Evolutionary conservation across 2,329 filamentous ascomycete genomes (phyloP).

Genomic region (Byssoonygena ceratinophila): DNA sequence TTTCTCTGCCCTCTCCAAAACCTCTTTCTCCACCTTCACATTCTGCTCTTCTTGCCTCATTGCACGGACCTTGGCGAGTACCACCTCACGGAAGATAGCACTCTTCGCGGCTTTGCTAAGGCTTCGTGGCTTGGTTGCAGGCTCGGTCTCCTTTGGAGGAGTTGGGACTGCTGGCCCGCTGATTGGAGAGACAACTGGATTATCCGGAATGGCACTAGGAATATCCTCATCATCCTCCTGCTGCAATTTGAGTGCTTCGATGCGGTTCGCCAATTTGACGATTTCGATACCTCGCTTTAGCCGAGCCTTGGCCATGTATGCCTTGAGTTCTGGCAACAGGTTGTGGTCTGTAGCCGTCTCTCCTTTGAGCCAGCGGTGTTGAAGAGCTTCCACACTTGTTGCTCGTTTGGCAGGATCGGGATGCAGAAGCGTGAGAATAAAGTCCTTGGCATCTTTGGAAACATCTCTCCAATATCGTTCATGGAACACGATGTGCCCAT

Average conservation of each 20-base stretch:
- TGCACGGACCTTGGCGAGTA: conserved; percentile 84
- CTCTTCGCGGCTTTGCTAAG: conserved; percentile 51
- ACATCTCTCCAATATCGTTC: conserved; percentile 98
- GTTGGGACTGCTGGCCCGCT: conserved; percentile 15
- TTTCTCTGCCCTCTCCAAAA: conserved; percentile 32
- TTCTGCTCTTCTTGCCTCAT: conserved; percentile 78
- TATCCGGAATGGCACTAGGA: conserved; percentile 39
- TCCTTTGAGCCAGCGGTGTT: conserved; percentile 81
- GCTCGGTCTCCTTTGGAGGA: conserved; percentile 20
- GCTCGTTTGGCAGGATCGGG: conserved; percentile 65
- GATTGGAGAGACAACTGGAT: conserved; percentile 50
- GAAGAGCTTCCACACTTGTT: conserved; percentile 68
- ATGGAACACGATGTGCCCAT: conserved; percentile 79
- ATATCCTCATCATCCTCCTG: conserved; percentile 74
- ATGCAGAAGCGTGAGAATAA: conserved; percentile 73
- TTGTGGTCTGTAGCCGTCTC: conserved; percentile 91
- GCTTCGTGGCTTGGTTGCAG: conserved; percentile 39
- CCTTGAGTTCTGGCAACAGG: conserved; percentile 90
- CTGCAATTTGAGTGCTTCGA: conserved; percentile 85
- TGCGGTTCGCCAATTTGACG: conserved; percentile 90
- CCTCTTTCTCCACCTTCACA: conserved; percentile 54
- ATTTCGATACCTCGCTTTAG: conserved; percentile 90
- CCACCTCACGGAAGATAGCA: conserved; percentile 86
- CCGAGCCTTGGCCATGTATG: conserved; percentile 82
- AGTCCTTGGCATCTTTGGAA: conserved; percentile 87